Conservation (phyloP, 768 basidiomycete species). For the Lentinula sp. region DNA sequence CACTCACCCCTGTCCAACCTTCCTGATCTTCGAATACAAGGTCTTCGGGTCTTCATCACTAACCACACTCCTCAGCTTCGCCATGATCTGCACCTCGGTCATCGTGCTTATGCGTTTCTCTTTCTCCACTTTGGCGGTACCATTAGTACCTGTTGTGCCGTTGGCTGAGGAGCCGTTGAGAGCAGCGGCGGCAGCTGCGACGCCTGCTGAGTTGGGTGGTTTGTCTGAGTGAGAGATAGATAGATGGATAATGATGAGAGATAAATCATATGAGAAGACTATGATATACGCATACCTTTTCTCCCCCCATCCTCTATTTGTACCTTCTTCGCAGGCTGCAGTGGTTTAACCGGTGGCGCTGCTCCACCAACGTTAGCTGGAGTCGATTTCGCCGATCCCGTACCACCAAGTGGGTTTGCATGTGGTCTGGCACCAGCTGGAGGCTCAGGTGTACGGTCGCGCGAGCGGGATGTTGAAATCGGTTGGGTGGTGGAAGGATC, state of each 20-base stretch:
- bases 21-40: constrained; percentile 95
- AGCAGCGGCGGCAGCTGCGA: constrained; percentile 64
- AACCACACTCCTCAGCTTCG: constrained; percentile 88
- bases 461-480: neutral
- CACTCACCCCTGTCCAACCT: constrained; percentile 95
- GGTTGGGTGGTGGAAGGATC: too few relatives aligned
- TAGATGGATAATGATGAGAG: neutral
- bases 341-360: constrained; percentile 62
- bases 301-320: constrained; percentile 36
- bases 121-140: constrained; percentile 58
- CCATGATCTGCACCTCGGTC: constrained; percentile 98
- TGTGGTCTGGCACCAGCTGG: constrained; percentile 27
- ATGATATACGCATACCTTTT: neutral
- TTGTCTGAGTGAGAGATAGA: constrained; percentile 21
- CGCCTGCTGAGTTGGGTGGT: constrained; percentile 37
- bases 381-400: constrained; percentile 29
- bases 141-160: too few relatives aligned
- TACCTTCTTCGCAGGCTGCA: constrained; percentile 73
- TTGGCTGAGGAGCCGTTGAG: constrained; percentile 29
- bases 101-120: constrained; percentile 93
- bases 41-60: constrained; percentile 80
- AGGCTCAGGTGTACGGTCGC: constrained; percentile 13
- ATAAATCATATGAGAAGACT: neutral
- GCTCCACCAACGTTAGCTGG: constrained; percentile 54
- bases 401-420: constrained; percentile 13